Base-by-base conservation (phyloP, 2,329 filamentous ascomycete species). In the Penicillium concentricum region DNA sequence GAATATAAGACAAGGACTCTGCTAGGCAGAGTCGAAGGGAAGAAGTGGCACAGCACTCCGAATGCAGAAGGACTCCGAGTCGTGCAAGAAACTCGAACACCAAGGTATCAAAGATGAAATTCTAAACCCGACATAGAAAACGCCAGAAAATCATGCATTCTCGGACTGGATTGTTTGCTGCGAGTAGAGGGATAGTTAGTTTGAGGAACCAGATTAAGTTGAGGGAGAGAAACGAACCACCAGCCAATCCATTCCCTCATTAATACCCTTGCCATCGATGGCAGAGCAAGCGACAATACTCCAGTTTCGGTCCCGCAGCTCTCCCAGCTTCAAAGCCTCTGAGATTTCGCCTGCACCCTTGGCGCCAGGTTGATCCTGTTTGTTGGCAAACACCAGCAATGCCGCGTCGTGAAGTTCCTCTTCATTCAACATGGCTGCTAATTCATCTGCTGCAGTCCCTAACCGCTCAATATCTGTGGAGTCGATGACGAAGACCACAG, bases 241-340 rank as follows among this genome's bases (percentile, higher is more conserved):
- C 72, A 99, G 81, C 94, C 94, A 99, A 77, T 99, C 94, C 94
- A 99, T 99, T 58, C 94, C 94, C 78, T 99, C 94, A 61, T 88
- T 91, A 43, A 99, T 90, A 74, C 94, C 94, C 69, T 90, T 89
- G 42, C 94, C 94, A 72, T 97, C 94, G 55, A 99, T 93, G 15
- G 94, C 94, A 64, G 91, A 96, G 76, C 94, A 99, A 22, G 92
- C 93, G 74, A 99, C 92, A 72, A 99, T 99, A 76, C 92, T 97
- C 94, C 94, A 99, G 82, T 97, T 99, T 69, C 94, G 85, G 76
- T 99, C 94, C 68, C 93, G 88, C 72, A 99, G 79, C 76, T 97
- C 92, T 52, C 91, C 92, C 65, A 99, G 78, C 68, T 88, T 89
- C 75, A 99, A 78, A 47, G 92, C 93, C 78, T 97, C 93, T 54